Evolutionary conservation across 2,329 filamentous ascomycete species (phyloP).

Genomic region (Nemania abortiva): DNA sequence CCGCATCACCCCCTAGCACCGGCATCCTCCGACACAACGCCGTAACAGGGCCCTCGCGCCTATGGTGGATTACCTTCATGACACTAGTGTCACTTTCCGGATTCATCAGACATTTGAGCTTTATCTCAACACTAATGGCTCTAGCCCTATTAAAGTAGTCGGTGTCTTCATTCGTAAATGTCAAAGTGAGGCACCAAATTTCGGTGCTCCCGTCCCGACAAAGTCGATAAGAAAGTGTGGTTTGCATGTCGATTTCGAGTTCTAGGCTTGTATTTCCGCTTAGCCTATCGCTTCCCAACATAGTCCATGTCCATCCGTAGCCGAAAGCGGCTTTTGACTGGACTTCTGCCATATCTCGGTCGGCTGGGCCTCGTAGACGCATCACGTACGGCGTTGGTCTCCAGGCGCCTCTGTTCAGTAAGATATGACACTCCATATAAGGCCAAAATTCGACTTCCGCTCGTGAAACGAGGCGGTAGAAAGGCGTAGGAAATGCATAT

Average conservation of each 20-base stretch:
- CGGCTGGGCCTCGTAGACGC: background rate
- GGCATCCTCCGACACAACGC: slow-evolving; percentile 11
- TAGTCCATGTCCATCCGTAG: slow-evolving; percentile 25
- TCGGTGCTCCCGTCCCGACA: background rate
- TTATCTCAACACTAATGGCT: background rate
- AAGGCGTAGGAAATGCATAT: background rate
- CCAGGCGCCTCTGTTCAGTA: background rate
- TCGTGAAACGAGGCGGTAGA: slow-evolving; percentile 13
- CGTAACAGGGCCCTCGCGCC: slow-evolving; percentile 8
- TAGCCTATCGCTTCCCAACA: no score
- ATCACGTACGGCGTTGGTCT: slow-evolving; percentile 10
- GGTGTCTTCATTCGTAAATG: no score
- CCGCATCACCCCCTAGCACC: slow-evolving; percentile 15
- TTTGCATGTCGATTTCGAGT: no score
- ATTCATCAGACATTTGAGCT: background rate
- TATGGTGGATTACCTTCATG: background rate
- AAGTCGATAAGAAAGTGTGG: slow-evolving; percentile 16
- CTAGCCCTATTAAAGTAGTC: background rate
- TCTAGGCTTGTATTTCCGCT: no score
- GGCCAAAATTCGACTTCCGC: slow-evolving; percentile 4
- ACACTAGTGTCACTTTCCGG: background rate
- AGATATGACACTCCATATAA: slow-evolving; percentile 26
- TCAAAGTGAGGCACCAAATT: background rate
- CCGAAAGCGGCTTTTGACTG: no score
- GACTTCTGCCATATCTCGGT: background rate